Conservation (phyloP, 164 flowering plant species). For the Protea cynaroides region DNA sequence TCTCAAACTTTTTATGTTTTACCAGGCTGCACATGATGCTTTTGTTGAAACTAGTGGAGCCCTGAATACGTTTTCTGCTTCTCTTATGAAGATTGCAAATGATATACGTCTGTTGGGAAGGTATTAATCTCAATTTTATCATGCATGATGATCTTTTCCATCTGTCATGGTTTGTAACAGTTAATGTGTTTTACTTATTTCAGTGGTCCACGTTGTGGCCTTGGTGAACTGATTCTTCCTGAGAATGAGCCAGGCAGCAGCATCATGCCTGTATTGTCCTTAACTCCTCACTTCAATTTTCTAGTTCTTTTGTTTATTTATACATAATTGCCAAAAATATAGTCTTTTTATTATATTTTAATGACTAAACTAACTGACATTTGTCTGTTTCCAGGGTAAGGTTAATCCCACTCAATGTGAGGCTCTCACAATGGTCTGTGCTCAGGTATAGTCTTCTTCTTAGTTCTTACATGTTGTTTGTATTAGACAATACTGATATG, state of each 20-base stretch:
- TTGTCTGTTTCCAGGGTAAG: slow-evolving; percentile 68
- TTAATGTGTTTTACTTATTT: slow-evolving; percentile 11
- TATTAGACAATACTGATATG: background rate
- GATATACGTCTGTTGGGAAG: slow-evolving; percentile 93
- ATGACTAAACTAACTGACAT: background rate
- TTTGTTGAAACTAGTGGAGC: slow-evolving; percentile 97
- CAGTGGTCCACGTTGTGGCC: slow-evolving; percentile 99
- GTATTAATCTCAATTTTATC: slow-evolving; percentile 20
- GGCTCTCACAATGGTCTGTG: slow-evolving; percentile 98
- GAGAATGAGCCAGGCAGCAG: slow-evolving; percentile 99
- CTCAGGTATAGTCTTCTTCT: slow-evolving; percentile 38
- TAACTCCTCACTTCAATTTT: background rate
- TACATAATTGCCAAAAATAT: background rate
- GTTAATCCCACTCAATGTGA: slow-evolving; percentile 99
- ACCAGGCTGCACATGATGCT: slow-evolving; percentile 98
- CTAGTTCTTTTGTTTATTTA: background rate
- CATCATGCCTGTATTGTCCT: slow-evolving; percentile 84
- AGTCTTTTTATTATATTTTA: background rate
- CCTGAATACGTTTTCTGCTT: slow-evolving; percentile 78
- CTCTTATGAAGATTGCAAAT: slow-evolving; percentile 94
- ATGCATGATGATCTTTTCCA: background rate
- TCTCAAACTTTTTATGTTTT: slow-evolving; percentile 4
- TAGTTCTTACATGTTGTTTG: too few species aligned
- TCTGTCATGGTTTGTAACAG: background rate
- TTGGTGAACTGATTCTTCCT: slow-evolving; percentile 96